Evolutionary conservation across 352 stramenopile genomes (phyloP).

Genomic region (Phytophthora pisi): DNA sequence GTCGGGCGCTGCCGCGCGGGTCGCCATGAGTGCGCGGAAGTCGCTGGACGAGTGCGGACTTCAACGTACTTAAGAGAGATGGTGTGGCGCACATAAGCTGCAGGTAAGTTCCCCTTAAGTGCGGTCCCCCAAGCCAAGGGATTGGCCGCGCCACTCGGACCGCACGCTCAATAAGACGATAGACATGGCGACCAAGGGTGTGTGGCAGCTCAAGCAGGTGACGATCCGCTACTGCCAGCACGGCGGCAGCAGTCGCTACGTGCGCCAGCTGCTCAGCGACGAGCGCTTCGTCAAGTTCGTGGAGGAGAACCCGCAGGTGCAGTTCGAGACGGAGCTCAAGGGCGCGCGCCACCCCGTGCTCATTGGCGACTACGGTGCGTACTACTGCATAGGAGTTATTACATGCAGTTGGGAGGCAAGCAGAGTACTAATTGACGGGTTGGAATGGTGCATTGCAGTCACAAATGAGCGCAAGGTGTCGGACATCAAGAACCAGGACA

Average conservation of each 20-base stretch:
- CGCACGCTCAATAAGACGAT: conserved; percentile 19
- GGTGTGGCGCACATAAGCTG: background rate
- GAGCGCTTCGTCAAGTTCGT: conserved; percentile 84
- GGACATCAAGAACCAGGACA: conserved; percentile 91
- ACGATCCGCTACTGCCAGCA: conserved; percentile 86
- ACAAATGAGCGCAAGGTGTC: conserved; percentile 82
- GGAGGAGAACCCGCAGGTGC: conserved; percentile 87
- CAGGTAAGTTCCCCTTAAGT: too few species aligned
- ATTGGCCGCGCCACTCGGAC: conserved; percentile 18
- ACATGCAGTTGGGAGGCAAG: background rate
- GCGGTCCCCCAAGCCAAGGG: conserved; percentile 14
- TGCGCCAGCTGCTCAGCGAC: conserved; percentile 76
- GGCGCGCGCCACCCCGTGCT: conserved; percentile 79
- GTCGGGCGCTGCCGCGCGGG: conserved; percentile 8
- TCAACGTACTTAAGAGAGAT: conserved; percentile 26
- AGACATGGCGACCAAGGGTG: conserved; percentile 73
- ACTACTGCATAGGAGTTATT: background rate
- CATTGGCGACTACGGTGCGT: conserved; percentile 84
- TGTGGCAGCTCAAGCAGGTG: conserved; percentile 82
- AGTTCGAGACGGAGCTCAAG: conserved; percentile 87
- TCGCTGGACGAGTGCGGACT: conserved; percentile 5
- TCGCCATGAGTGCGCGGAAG: conserved; percentile 4
- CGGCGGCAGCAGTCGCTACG: conserved; percentile 77
- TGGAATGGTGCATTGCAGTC: conserved; percentile 44
- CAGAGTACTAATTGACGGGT: background rate